Evolutionary conservation across 108 stramenopile species (phyloP), one percentile per base, ranked within the genome.

Genomic region (Skeletonema costatum): DNA sequence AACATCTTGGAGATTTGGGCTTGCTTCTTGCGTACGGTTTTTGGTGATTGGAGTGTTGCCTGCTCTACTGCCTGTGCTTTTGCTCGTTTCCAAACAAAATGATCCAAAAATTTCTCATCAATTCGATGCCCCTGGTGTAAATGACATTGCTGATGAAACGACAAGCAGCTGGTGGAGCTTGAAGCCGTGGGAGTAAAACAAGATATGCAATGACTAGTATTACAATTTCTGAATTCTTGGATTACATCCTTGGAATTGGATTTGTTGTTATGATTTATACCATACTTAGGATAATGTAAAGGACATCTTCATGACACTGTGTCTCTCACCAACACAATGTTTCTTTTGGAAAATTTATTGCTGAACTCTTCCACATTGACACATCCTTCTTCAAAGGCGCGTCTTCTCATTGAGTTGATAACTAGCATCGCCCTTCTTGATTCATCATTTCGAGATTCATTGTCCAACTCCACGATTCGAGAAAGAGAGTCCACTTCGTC

Each of bases 391-490:
- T 44, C 76, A 77, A 77, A 77, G 2, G 62, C 76, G 39, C 29
- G 48, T 61, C 39, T 13, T 46, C 76, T 46, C 76, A 77, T 77
- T 3, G 76, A 77, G 51, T 77, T 77, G 10, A 77, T 77, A 44
- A 77, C 69, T 7, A 70, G 36, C 76, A 77, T 77, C 3, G 76
- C 76, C 29, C 76, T 64, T 36, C 56, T 21, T 3, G 76, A 77
- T 32, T 60, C 76, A 5, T 77, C 63, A 3, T 39, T 9, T 2
- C 32, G 61, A 56, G 53, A 56, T 25, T 56, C 53, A 70, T 77
- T 69, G 56, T 77, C 76, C 76, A 77, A 58, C 64, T 77, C 76
- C 0, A 77, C 76, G 19, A 77, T 60, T 46, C 76, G 41, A 9
- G 69, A 59, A 19, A 77, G 50, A 17, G 76, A 69, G 59, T 77